phyloP scores from a whole-genome alignment of 1,139 yeast genomes.

The Scheffersomyces segobiensis region DNA sequence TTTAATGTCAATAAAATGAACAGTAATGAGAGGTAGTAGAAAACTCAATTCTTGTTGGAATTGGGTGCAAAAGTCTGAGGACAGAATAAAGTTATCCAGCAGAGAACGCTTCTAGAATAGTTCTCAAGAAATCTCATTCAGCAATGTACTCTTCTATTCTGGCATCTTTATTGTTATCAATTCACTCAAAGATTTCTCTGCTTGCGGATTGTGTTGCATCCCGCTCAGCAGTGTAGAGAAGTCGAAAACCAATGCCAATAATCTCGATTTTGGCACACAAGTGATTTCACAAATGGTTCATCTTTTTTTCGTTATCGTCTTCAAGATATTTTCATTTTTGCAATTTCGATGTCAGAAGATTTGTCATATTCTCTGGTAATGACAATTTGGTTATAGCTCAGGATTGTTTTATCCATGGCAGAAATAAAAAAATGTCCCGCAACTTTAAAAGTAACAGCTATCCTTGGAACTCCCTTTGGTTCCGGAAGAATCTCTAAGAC shows the following conservation, averaged over 20 bases:
- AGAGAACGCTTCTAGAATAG: not conserved
- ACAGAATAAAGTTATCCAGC: constrained; percentile 6
- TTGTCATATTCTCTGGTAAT: not conserved
- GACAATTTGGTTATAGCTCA: not conserved
- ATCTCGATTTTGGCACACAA: not conserved
- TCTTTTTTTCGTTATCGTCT: not conserved
- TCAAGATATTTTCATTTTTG: not conserved
- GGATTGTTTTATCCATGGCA: not conserved
- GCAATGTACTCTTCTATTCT: not conserved
- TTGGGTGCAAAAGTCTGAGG: constrained; percentile 3
- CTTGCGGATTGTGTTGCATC: not conserved
- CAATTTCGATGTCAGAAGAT: not conserved
- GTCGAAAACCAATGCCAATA: not conserved
- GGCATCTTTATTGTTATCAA: not conserved
- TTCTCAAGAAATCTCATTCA: not conserved
- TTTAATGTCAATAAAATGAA: not conserved
- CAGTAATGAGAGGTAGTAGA: not conserved
- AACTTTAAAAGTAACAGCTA: constrained; percentile 3
- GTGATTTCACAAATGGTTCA: too few relatives aligned
- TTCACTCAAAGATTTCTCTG: not conserved
- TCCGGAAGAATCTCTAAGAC: not conserved
- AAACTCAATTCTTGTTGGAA: not conserved
- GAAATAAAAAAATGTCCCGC: too few relatives aligned
- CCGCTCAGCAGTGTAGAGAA: not conserved
- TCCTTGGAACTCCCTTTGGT: not conserved